Evolutionary conservation across 1,284 basidiomycete species (phyloP).

Genomic region (Leccinum fuscescens): DNA sequence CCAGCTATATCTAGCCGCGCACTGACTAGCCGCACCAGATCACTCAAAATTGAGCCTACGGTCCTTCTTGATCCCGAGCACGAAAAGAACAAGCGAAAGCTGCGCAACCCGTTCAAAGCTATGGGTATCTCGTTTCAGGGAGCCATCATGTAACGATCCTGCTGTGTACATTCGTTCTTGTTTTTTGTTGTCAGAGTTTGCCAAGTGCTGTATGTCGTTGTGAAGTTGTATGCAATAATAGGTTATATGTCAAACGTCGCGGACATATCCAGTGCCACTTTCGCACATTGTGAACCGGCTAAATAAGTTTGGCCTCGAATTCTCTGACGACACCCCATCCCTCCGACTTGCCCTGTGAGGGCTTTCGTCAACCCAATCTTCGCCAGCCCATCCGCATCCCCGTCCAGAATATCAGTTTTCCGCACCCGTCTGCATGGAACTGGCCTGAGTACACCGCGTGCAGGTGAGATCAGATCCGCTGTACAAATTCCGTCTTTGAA

Average conservation of each 20-base stretch:
- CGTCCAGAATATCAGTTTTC: not conserved
- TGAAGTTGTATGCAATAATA: slow-evolving; percentile 7
- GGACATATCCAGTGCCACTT: slow-evolving; percentile 24
- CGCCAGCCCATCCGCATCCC: not conserved
- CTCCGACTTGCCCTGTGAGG: slow-evolving; percentile 2
- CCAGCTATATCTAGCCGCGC: not conserved
- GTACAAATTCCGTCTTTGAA: not conserved
- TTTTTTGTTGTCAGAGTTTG: not conserved
- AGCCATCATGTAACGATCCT: slow-evolving; percentile 21
- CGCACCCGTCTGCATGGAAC: slow-evolving; percentile 27
- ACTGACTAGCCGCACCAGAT: slow-evolving; percentile 21
- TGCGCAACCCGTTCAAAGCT: slow-evolving; percentile 7
- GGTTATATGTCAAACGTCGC: slow-evolving; percentile 2
- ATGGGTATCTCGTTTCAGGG: slow-evolving; percentile 20
- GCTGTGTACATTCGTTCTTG: not conserved
- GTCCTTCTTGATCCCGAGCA: slow-evolving; percentile 24
- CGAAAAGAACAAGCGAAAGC: not conserved
- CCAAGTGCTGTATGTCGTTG: not conserved
- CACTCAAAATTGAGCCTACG: slow-evolving; percentile 28
- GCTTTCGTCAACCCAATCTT: slow-evolving; percentile 5
- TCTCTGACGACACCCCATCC: slow-evolving; percentile 21
- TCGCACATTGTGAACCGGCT: slow-evolving; percentile 31
- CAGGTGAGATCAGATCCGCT: slow-evolving; percentile 24
- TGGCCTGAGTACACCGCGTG: slow-evolving; percentile 18
- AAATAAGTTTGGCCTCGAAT: slow-evolving; percentile 13